phyloP scores from a whole-genome alignment of 306 rosid genomes.

The Luffa acutangula region DNA sequence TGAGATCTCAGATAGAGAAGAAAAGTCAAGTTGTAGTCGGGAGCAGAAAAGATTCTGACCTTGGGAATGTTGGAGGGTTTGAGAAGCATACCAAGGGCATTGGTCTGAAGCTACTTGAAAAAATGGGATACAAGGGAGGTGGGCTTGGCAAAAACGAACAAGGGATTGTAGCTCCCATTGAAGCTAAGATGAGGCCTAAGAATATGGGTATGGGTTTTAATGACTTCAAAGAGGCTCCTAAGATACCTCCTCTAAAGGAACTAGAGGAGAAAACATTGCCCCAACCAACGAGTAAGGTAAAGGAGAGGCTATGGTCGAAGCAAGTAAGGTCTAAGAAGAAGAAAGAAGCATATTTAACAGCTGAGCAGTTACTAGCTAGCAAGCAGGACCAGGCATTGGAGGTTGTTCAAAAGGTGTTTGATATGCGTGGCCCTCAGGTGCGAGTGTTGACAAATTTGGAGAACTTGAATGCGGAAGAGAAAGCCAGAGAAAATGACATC shows the following conservation, averaged over 20 bases:
- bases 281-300: constrained; percentile 25
- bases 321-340: constrained; percentile 28
- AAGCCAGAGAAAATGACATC: constrained; percentile 26
- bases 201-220: constrained; percentile 77
- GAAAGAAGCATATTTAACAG: constrained; percentile 48
- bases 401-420: constrained; percentile 57
- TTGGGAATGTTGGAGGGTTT: constrained; percentile 43
- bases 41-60: constrained; percentile 11
- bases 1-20: constrained; percentile 43
- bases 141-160: constrained; percentile 89
- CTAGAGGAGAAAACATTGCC: constrained; percentile 26
- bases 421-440: constrained; percentile 51
- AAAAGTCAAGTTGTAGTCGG: constrained; percentile 18
- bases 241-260: constrained; percentile 27
- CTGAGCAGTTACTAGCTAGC: constrained; percentile 63
- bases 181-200: constrained; percentile 73
- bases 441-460: constrained; percentile 42
- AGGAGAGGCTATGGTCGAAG: constrained; percentile 58
- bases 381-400: constrained; percentile 60
- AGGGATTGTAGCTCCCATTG: constrained; percentile 71
- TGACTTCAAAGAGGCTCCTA: constrained; percentile 39
- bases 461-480: constrained; percentile 44
- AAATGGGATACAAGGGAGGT: constrained; percentile 94
- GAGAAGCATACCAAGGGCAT: constrained; percentile 85
- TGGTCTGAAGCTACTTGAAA: constrained; percentile 67